Conservation (phyloP, 345 rosid genomes). For the Eucalyptus paniculata region DNA sequence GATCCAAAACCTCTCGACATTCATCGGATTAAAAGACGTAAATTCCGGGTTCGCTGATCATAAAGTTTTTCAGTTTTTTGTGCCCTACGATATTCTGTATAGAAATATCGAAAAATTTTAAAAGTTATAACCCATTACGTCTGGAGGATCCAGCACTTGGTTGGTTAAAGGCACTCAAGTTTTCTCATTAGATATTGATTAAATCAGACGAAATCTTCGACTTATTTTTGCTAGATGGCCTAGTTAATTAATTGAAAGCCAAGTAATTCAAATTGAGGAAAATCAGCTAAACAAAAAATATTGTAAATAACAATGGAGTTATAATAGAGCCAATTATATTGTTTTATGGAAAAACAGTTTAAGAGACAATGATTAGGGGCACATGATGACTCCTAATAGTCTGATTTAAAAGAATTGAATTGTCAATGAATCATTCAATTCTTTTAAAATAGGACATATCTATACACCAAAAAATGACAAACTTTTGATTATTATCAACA, state of each 20-base stretch:
- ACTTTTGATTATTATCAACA: neutral
- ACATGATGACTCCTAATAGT: neutral
- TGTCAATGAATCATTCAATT: neutral
- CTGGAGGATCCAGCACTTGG: neutral
- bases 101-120: too few relatives aligned
- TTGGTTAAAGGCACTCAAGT: neutral
- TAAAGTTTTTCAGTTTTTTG: too few relatives aligned
- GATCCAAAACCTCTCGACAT: neutral
- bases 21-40: neutral
- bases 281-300: neutral
- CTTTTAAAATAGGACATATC: neutral
- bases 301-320: neutral
- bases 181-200: neutral
- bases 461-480: neutral
- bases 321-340: neutral
- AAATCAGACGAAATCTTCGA: neutral
- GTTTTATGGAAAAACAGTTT: neutral
- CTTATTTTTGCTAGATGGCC: neutral
- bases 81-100: neutral
- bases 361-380: neutral
- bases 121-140: neutral
- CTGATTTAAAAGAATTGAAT: neutral
- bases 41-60: neutral
- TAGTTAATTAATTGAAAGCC: neutral
- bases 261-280: neutral